A percentile compares a stretch with the other conserved stretches of the same genome.
Conservation (phyloP, 139 green algal genomes). For the Haematococcus sp. region DNA sequence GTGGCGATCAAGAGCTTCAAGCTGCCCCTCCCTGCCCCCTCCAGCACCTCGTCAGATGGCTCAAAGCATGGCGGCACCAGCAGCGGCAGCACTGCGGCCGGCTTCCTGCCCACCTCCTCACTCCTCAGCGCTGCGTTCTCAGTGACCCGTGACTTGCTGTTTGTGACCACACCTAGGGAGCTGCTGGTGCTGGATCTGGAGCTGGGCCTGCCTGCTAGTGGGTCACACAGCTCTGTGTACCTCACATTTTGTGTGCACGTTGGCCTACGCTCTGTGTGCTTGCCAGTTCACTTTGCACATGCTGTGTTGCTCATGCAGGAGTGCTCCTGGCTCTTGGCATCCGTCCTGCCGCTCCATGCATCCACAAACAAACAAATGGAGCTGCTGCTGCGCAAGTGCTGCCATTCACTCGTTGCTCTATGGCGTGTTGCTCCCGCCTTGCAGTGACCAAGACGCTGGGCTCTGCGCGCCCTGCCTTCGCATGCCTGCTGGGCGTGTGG, state of each 20-base stretch:
- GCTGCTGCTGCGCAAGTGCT: background rate
- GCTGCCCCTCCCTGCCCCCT: background rate
- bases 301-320: no score
- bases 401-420: background rate
- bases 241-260: background rate
- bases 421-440: no score
- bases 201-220: conserved; percentile 56
- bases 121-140: conserved; percentile 61
- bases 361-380: no score
- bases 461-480: conserved; percentile 40
- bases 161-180: conserved; percentile 70
- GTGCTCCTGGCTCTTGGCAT: no score
- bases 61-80: background rate
- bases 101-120: no score
- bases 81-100: background rate
- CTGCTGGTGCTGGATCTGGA: conserved; percentile 81
- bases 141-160: conserved; percentile 54
- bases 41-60: background rate
- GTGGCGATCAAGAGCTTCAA: conserved; percentile 54
- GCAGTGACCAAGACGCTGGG: conserved; percentile 13
- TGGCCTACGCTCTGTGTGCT: background rate
- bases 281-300: no score
- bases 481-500: conserved; percentile 59
- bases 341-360: no score
- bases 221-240: background rate